Percentiles rank a stretch among this genome's conserved stretches.
These are phyloP conservation scores for Plasmodium falciparum DNA, from an alignment of 169 alveolate species.

Conservation along the genomic window DNA sequence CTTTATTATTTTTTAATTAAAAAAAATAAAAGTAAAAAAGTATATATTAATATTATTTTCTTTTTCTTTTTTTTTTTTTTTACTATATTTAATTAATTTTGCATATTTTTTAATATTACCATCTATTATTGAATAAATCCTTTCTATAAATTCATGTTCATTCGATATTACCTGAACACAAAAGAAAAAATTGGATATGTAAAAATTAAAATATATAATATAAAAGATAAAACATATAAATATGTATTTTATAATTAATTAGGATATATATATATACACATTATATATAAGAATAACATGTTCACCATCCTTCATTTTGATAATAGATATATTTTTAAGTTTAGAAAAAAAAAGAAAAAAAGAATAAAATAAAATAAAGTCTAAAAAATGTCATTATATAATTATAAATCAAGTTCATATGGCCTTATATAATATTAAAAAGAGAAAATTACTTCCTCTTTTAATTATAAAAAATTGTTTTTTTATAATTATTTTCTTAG, in stretches of 20 bases:
- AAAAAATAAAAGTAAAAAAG: constrained; percentile 6
- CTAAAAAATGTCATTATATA: neutral
- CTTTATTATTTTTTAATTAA: constrained; percentile 28
- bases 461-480: neutral
- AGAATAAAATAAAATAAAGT: too few species aligned
- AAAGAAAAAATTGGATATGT: constrained; percentile 14
- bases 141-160: constrained; percentile 18
- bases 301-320: constrained; percentile 37
- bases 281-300: constrained; percentile 22
- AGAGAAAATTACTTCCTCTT: too few species aligned
- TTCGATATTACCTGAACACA: constrained; percentile 15
- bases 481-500: neutral
- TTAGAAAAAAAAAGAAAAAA: neutral
- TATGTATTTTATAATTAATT: neutral
- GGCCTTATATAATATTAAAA: too few species aligned
- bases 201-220: constrained; percentile 10
- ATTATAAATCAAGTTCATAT: neutral
- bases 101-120: constrained; percentile 14
- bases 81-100: neutral
- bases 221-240: constrained; percentile 9
- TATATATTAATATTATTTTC: neutral
- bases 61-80: constrained; percentile 10
- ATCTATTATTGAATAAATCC: constrained; percentile 67
- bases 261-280: constrained; percentile 1
- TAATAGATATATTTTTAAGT: constrained; percentile 5